phyloP scores from a whole-genome alignment of 805 yeast genomes.

The Sugiyamaella mastotermitis region DNA sequence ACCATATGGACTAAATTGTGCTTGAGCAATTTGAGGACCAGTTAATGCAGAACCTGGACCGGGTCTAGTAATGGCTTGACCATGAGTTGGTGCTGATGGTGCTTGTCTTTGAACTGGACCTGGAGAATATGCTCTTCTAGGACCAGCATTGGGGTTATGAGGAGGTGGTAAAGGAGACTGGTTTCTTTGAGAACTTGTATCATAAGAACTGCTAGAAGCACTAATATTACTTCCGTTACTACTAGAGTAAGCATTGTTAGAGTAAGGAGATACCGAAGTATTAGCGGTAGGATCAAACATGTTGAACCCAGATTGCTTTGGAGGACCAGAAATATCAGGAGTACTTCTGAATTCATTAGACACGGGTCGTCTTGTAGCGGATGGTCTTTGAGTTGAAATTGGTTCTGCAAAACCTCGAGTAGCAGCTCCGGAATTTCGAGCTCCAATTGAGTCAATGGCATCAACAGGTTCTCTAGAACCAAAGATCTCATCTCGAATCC shows the following conservation, averaged over 20 bases:
- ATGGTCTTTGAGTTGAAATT: not conserved
- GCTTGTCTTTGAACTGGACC: slow-evolving; percentile 5
- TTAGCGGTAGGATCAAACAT: slow-evolving; percentile 22
- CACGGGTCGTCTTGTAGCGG: slow-evolving; percentile 16
- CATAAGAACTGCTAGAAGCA: no score
- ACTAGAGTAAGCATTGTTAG: no score
- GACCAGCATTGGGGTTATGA: slow-evolving; percentile 2
- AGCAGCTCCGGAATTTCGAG: slow-evolving; percentile 14
- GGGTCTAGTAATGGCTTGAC: slow-evolving; percentile 5
- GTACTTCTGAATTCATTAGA: slow-evolving; percentile 11
- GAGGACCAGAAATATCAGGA: not conserved
- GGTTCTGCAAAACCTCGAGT: slow-evolving; percentile 1
- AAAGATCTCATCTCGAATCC: slow-evolving; percentile 24
- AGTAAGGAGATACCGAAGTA: slow-evolving; percentile 1
- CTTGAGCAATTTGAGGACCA: slow-evolving; percentile 2
- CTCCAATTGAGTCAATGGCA: slow-evolving; percentile 13
- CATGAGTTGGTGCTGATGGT: slow-evolving; percentile 9
- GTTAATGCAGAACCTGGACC: not conserved
- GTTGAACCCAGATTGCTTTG: slow-evolving; percentile 5
- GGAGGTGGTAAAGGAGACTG: slow-evolving; percentile 7
- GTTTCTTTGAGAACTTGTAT: not conserved
- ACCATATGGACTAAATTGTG: no score
- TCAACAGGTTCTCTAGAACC: slow-evolving; percentile 21
- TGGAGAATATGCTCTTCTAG: slow-evolving; percentile 4
- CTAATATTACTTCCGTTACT: no score